phyloP scores from a whole-genome alignment of 2,329 filamentous ascomycete genomes.

The Pseudopithomyces maydicus region DNA sequence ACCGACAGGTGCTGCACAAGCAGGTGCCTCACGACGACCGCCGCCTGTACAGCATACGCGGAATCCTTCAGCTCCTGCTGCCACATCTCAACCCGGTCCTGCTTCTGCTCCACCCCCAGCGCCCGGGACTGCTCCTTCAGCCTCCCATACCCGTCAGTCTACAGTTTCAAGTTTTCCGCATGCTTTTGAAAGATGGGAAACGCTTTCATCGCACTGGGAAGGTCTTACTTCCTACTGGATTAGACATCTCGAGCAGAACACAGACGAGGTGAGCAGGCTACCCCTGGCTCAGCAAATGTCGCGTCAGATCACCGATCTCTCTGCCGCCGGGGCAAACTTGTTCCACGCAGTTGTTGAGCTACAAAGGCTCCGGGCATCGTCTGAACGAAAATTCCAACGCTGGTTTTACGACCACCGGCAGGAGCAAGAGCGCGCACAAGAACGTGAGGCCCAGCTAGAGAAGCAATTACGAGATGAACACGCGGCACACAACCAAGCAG shows the following conservation, averaged over 20 bases:
- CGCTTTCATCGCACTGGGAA: slow-evolving; percentile 96
- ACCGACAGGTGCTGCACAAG: slow-evolving; percentile 26
- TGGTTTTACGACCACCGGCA: slow-evolving; percentile 97
- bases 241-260: slow-evolving; percentile 86
- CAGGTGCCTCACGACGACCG: slow-evolving; percentile 36
- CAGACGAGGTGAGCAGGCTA: slow-evolving; percentile 80
- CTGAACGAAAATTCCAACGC: slow-evolving; percentile 95
- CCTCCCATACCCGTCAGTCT: slow-evolving; percentile 39
- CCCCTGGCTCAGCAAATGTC: slow-evolving; percentile 87
- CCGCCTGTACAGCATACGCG: slow-evolving; percentile 36
- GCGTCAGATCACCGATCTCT: slow-evolving; percentile 95
- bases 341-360: slow-evolving; percentile 98
- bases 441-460: slow-evolving; percentile 82
- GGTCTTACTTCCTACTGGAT: slow-evolving; percentile 98
- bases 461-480: slow-evolving; percentile 75
- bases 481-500: slow-evolving; percentile 69
- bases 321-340: slow-evolving; percentile 92
- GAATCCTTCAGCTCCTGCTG: slow-evolving; percentile 35
- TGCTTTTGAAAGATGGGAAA: slow-evolving; percentile 97
- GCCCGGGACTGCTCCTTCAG: slow-evolving; percentile 29
- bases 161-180: slow-evolving; percentile 80
- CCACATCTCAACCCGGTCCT: slow-evolving; percentile 38
- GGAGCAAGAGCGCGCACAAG: slow-evolving; percentile 83
- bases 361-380: slow-evolving; percentile 89
- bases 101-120: slow-evolving; percentile 34